Base-by-base conservation (phyloP, 352 stramenopile species). In the Pythium sukuiense region DNA sequence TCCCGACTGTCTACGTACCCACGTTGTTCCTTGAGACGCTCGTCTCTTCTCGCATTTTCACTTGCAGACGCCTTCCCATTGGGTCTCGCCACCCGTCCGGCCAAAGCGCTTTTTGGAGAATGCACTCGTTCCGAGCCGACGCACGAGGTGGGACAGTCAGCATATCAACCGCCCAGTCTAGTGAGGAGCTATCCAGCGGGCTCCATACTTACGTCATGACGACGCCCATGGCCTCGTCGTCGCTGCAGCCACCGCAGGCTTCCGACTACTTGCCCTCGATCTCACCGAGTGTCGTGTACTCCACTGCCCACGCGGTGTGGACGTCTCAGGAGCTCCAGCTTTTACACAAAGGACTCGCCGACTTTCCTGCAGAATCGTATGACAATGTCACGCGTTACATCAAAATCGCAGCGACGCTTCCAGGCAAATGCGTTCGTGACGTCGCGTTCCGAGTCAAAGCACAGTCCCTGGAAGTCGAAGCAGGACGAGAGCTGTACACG, bases 301-400 rank as follows among this genome's bases (percentile, higher is more conserved):
- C 83, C 33, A 89, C 80, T 0, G 66, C 75, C 1, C 72, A 88
- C 55, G 66, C 85, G 0, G 58, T 73, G 12, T 93, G 85, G 85
- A 74, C 78, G 7, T 30, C 71, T 0, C 79, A 90, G 33, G 85
- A 93, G 59, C 74, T 91, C 30, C 83, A 93, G 56, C 71, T 77
- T 24, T 71, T 93, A 30, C 81, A 87, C 46, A 58, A 74, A 33
- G 83, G 79, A 6, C 73, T 94, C 54, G 60, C 65, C 0, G 74
- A 83, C 39, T 94, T 86, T 67, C 77, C 80, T 0, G 61, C 66
- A 45, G 77, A 88, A 49, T 62, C 83, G 30, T 89, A 83, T 65
- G 83, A 92, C 62, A 90, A 89, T 57, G 80, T 92, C 54, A 94
- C 85, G n/a, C 79, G 83, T 9, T 94, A 90, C 73, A 90, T 92